These are phyloP conservation scores for Hawksworthiomyces lignivorus DNA, from an alignment of 2,329 filamentous ascomycete species.

Conservation along the genomic window DNA sequence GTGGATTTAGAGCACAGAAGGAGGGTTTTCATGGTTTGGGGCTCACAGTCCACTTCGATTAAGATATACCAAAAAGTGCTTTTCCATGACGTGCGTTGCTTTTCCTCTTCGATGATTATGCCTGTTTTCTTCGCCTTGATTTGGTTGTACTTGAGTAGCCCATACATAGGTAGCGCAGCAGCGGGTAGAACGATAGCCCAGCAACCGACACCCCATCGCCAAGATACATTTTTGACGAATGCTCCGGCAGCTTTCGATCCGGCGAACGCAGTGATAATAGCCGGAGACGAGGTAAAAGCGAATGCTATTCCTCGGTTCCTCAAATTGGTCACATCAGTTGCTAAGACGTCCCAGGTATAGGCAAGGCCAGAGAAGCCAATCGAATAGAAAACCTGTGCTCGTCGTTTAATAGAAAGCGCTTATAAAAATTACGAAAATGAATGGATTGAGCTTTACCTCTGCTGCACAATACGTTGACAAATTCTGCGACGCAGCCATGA, in stretches of 20 bases:
- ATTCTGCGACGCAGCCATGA: conserved; percentile 51
- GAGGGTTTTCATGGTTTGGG: no score
- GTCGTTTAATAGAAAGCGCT: background rate
- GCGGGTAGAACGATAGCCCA: conserved; percentile 52
- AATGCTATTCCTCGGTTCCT: conserved; percentile 56
- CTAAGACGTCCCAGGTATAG: conserved; percentile 30
- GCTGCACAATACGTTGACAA: conserved; percentile 41
- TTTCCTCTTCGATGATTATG: conserved; percentile 19
- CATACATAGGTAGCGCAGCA: conserved; percentile 49
- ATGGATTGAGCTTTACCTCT: background rate
- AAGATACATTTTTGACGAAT: conserved; percentile 43
- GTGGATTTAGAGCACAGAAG: no score
- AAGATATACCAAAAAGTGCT: no score
- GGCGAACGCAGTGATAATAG: conserved; percentile 47
- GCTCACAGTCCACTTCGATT: conserved; percentile 4
- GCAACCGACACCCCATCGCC: conserved; percentile 56
- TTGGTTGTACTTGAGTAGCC: conserved; percentile 47
- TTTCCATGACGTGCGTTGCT: no score
- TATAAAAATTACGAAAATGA: no score
- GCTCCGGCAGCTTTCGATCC: conserved; percentile 25
- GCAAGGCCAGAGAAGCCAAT: conserved; percentile 51
- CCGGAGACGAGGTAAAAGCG: conserved; percentile 54
- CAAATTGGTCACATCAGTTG: conserved; percentile 55
- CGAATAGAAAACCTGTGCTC: conserved; percentile 48
- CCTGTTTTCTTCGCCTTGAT: conserved; percentile 47